Evolutionary conservation across 129 eudicot genomes (phyloP).

Genomic region (Solidago caesia): DNA sequence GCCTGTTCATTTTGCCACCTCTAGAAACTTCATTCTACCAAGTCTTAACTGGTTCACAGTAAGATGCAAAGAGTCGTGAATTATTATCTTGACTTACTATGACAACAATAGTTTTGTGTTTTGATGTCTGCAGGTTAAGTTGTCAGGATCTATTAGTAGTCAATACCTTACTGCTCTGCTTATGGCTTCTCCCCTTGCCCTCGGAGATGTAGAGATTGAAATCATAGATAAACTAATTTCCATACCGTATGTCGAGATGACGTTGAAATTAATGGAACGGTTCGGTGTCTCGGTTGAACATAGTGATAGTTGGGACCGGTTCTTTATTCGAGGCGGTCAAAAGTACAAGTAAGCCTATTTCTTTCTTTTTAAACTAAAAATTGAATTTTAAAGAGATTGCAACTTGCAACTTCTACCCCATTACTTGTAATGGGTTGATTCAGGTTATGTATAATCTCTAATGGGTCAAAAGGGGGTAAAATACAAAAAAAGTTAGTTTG

Average conservation of each 20-base stretch:
- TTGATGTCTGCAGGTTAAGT: constrained; percentile 68
- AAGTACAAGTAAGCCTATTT: constrained; percentile 76
- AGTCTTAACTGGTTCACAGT: neutral
- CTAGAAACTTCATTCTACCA: neutral
- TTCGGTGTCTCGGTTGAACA: constrained; percentile 90
- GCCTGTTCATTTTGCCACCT: too few relatives aligned
- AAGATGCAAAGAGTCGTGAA: constrained; percentile 15
- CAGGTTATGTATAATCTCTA: neutral
- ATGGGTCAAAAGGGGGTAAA: neutral
- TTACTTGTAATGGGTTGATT: neutral
- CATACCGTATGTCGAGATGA: constrained; percentile 96
- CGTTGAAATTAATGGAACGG: constrained; percentile 90
- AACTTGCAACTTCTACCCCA: neutral
- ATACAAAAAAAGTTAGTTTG: too few relatives aligned
- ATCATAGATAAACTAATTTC: constrained; percentile 89
- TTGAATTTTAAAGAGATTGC: neutral
- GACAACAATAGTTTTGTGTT: neutral
- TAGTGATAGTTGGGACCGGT: constrained; percentile 79
- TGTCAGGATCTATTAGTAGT: constrained; percentile 94
- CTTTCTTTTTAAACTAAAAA: neutral
- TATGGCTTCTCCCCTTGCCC: constrained; percentile 94
- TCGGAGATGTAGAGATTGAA: constrained; percentile 89
- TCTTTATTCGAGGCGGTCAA: constrained; percentile 83
- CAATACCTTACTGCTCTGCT: constrained; percentile 96
- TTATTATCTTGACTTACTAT: neutral